These are phyloP conservation scores for Lipomyces kockii DNA, from an alignment of 805 yeast species.

Conservation along the genomic window DNA sequence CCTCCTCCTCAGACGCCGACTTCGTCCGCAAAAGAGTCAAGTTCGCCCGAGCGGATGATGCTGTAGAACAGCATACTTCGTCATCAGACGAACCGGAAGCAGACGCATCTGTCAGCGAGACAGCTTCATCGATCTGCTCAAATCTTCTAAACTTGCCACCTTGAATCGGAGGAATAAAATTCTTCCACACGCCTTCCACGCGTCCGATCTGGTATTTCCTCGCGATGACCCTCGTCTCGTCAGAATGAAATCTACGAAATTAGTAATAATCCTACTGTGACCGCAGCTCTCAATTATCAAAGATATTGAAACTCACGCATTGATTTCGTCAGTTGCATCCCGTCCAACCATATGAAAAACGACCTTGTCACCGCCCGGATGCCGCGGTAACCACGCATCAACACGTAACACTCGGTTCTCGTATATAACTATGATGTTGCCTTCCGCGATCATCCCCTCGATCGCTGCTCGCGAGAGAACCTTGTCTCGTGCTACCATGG, in stretches of 20 bases:
- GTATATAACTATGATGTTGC: conserved; percentile 72
- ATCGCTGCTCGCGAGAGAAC: conserved; percentile 54
- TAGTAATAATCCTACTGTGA: neutral
- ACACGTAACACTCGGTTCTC: conserved; percentile 64
- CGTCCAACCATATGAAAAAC: conserved; percentile 83
- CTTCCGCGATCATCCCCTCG: conserved; percentile 64
- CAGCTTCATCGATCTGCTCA: conserved; percentile 14
- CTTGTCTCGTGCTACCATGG: conserved; percentile 9
- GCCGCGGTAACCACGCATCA: conserved; percentile 70
- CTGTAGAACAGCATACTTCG: neutral
- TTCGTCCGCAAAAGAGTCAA: neutral
- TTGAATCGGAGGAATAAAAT: conserved; percentile 85
- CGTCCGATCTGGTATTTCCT: conserved; percentile 66
- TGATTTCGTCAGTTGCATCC: conserved; percentile 91
- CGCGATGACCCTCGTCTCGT: conserved; percentile 59
- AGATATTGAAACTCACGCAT: conserved; percentile 48
- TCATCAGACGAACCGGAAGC: neutral
- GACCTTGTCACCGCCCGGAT: conserved; percentile 91
- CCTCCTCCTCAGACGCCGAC: neutral
- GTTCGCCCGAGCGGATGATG: neutral
- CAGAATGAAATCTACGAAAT: conserved; percentile 58
- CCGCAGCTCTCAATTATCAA: neutral
- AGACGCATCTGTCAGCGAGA: conserved; percentile 16
- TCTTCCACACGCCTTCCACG: conserved; percentile 69
- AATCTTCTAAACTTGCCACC: conserved; percentile 59